Evolutionary conservation across 1,284 basidiomycete genomes (phyloP).

Genomic region (Mrakiaceae sp.): DNA sequence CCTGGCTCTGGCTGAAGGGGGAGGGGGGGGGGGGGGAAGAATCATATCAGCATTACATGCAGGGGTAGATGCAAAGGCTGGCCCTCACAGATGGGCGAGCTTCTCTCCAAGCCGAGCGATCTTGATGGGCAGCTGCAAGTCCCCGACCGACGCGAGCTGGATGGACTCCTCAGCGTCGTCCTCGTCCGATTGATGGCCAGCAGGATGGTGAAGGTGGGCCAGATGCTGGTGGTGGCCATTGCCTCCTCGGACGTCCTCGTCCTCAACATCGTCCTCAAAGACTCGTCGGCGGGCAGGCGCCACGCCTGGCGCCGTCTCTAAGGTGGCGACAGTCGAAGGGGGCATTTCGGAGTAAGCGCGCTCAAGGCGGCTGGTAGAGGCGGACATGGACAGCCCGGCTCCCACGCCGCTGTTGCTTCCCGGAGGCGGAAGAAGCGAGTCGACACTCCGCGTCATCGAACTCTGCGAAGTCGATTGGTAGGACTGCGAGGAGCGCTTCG

Average conservation of each 20-base stretch:
- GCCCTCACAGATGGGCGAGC: conserved; percentile 47
- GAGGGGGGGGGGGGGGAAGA: too few species aligned
- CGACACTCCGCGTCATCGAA: background rate
- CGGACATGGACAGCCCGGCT: too few species aligned
- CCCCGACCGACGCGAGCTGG: conserved; percentile 57
- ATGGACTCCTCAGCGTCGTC: conserved; percentile 9
- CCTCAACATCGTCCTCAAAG: conserved; percentile 30
- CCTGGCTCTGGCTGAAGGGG: conserved; percentile 48
- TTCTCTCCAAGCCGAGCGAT: conserved; percentile 64
- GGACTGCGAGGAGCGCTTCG: too few species aligned
- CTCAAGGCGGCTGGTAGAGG: too few species aligned
- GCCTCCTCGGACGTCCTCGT: conserved; percentile 4
- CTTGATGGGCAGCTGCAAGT: conserved; percentile 71
- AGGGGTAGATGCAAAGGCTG: too few species aligned
- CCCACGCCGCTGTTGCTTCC: too few species aligned
- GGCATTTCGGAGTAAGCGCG: too few species aligned
- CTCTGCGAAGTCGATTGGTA: background rate
- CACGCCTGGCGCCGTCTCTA: too few species aligned
- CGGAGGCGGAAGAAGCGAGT: background rate
- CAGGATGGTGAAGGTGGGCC: background rate
- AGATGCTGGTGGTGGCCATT: background rate
- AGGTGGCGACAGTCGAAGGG: too few species aligned
- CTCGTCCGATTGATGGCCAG: conserved; percentile 3
- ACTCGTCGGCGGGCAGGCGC: conserved; percentile 16
- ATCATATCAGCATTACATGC: too few species aligned